These are phyloP conservation scores for Emergomyces africanus DNA, from an alignment of 2,329 filamentous ascomycete genomes.

Conservation along the genomic window DNA sequence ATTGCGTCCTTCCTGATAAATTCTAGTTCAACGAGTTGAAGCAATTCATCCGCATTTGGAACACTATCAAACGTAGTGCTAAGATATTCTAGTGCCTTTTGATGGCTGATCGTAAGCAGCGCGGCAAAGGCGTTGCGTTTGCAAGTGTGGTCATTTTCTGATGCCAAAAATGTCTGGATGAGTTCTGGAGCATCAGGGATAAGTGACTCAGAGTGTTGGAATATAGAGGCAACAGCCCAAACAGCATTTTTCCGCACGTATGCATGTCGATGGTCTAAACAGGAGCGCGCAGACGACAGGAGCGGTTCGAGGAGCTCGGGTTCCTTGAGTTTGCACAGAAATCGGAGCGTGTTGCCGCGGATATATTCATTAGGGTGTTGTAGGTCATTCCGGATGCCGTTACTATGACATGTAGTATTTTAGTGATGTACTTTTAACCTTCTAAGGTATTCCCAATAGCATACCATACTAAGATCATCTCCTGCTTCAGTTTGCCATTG, in stretches of 20 bases:
- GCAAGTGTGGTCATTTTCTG: constrained; percentile 87
- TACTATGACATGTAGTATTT: constrained; percentile 43
- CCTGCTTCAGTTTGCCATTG: constrained; percentile 91
- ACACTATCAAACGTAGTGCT: constrained; percentile 86
- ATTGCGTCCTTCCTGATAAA: constrained; percentile 98
- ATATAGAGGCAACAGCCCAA: constrained; percentile 87
- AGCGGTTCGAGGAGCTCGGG: constrained; percentile 92
- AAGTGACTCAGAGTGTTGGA: constrained; percentile 74
- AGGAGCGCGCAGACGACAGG: constrained; percentile 79
- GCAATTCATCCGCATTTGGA: constrained; percentile 82
- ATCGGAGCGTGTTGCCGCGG: constrained; percentile 92
- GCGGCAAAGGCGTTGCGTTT: constrained; percentile 97
- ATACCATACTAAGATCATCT: constrained; percentile 98
- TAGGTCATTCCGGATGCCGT: constrained; percentile 93
- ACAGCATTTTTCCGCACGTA: constrained; percentile 98
- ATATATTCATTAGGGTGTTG: constrained; percentile 98
- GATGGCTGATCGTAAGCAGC: constrained; percentile 79
- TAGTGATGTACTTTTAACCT: neutral
- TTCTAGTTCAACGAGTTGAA: constrained; percentile 88
- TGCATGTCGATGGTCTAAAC: constrained; percentile 89
- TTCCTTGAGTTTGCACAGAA: constrained; percentile 91
- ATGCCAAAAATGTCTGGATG: constrained; percentile 75
- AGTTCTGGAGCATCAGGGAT: constrained; percentile 95
- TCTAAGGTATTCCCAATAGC: constrained; percentile 12
- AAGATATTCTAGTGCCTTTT: constrained; percentile 79